Evolutionary conservation across 1,284 basidiomycete species (phyloP), one percentile per base, ranked within the genome.

Genomic region (Irpex sp.): DNA sequence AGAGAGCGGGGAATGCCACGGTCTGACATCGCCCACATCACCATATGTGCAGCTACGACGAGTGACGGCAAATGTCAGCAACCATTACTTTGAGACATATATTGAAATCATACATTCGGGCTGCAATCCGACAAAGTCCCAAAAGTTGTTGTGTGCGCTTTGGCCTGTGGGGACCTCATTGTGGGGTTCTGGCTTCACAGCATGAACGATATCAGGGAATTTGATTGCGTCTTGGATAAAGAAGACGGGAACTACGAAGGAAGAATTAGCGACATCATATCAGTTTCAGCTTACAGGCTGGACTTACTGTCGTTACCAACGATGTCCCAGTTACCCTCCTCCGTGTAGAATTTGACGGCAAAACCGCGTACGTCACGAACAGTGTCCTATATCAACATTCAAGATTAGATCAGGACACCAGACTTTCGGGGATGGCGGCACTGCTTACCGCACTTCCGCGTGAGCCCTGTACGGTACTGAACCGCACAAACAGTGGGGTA

Each of bases 351-450:
- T 70, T 93, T 88, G 61, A 82, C 78, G 0, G 93, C 92, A 69
- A 96, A 95, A 0, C 93, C 93, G 67, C 93, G 85, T 19, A 92
- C 91, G 70, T 96, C 93, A 52, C 93, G 85, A 21, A 91, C 91
- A 31, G 88, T 91, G 67, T 92, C 89, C 83, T 89, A 65, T 4
- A 63, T 6, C 73, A 31, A 70, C 72, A 55, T 17, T 59, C n/a
- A 37, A 44, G 40, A 44, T 44, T 13, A 34, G 54, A 56, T 56
- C 26, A 1, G 19, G 9, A 15, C 34, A 36, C 26, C 2, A 8
- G 51, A 1, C 44, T 7, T 51, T 17, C 49, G 49, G 49, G 13
- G 13, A 17, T n/a, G 17, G 17, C 49, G 15, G 47, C 19, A 73
- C 81, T 26, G 26, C 26, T 67, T 69, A 87, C 85, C 3, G 91